Base-by-base conservation (phyloP, 495 filamentous ascomycete genomes). In the Neurospora sp. region DNA sequence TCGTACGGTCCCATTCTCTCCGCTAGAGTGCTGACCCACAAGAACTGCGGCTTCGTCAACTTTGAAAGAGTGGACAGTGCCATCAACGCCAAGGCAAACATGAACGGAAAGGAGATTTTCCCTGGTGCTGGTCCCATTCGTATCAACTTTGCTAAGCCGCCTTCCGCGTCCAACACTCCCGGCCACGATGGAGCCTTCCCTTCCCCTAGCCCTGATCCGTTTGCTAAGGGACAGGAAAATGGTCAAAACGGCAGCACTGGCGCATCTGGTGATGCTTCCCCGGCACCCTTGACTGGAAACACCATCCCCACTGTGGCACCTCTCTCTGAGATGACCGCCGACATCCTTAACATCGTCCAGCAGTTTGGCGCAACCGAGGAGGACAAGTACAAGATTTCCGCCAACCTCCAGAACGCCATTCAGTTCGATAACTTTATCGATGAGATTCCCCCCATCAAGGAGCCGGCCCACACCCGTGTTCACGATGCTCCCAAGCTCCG, bases 41-140 rank as follows among this genome's bases (percentile, higher is more conserved):
- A 99, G 88, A 98, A 97, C 79, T 99, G 96, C 80, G 96, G 96
- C 7, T 99, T 99, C 77, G 94, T 99, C 79, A 99, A 99, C 81
- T 99, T 97, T 76, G 93, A 98, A 83, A 89, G 88, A 75, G 80
- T 94, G 35, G 93, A 97, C 40, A 96, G 93, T 78, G 96, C 96
- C 68, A 92, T 97, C 39, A 88, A 92, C 71, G 96, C 96, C 5
- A 96, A 93, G 78, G 89, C 88, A 22, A 85, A 89, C 78, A 90
- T 97, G 79, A 97, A 98, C 77, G 94, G 94, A 74, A 97, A 97
- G 83, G 96, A 99, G 80, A 97, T 99, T 69, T 98, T 99, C 84
- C 96, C 96, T 9, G 96, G 96, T 65, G 94, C 94, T 72, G 96
- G 96, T 18, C 94, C 96, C 14, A 92, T 98, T 59, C 86, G 94